Base-by-base conservation (phyloP, 2,329 filamentous ascomycete genomes). In the Trichoderma atrobrunneum region DNA sequence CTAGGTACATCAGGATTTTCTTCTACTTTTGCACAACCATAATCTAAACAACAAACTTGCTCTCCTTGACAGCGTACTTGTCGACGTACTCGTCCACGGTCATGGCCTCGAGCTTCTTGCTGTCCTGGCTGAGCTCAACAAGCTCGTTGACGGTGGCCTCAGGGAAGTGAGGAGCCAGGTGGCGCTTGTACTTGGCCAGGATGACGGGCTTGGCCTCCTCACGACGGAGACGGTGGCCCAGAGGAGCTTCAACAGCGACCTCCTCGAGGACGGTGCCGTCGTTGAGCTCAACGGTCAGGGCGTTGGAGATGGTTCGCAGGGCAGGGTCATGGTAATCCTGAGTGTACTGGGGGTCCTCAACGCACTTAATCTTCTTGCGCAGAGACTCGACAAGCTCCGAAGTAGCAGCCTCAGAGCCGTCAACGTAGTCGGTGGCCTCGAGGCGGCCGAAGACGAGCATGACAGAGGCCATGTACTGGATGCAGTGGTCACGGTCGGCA, bases 141-240 rank as follows among this genome's bases (percentile, higher is more conserved):
- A 99, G 87, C 85, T 96, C 87, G 84, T 95, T 89, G 66, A 98
- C 93, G 80, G 91, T 90, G 63, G 87, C 86, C 80, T 93, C 87
- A 73, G 89, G 86, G 83, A 92, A 97, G 86, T 98, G 95, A 69
- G 92, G 93, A 78, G 88, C 89, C 66, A 98, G 86, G 84, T 99
- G 96, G 81, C 93, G 91, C 91, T 95, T 92, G 87, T 94, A 99
- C 88, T 99, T 99, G 82, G 90, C 91, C 78, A 98, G 85, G 77
- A 99, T 98, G 84, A 97, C 93, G 72, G 96, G 96, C 89, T 98
- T 98, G 78, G 96, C 96, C 88, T 99, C 96, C 78, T 98, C 95
- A 78, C 95, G 90, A 76, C 96, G 88, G 80, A 96, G 87, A 76
- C 92, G 92, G 87, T 99, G 96, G 78, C 96, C 96, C 54, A 99